Evolutionary conservation across 1,284 basidiomycete species (phyloP).

Genomic region (Coniophora puteana): DNA sequence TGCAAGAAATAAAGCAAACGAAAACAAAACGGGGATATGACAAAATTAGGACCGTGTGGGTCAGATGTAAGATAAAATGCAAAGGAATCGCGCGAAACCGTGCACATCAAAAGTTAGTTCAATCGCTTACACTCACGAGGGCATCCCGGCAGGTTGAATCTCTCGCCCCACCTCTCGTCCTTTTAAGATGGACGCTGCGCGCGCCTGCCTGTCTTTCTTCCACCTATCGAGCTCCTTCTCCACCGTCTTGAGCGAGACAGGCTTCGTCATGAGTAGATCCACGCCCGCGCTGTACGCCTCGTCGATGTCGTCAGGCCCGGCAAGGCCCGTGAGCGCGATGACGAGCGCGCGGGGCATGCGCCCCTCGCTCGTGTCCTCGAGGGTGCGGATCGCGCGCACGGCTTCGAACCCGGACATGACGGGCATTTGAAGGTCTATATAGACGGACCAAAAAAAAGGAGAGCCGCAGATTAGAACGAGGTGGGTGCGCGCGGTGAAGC

Average conservation of each 20-base stretch:
- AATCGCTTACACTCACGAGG: no score
- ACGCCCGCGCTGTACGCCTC: slow-evolving; percentile 1
- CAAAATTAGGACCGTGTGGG: no score
- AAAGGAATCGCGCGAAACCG: no score
- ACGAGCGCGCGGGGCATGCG: neutral
- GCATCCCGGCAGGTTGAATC: no score
- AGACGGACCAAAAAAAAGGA: neutral
- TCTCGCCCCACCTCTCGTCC: no score
- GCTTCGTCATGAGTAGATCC: slow-evolving; percentile 1
- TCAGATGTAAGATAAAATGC: no score
- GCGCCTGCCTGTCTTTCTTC: no score
- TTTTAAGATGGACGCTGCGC: no score
- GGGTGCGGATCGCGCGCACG: neutral
- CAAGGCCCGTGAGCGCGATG: slow-evolving; percentile 1
- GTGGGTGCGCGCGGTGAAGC: neutral
- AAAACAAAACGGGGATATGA: no score
- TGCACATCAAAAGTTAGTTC: no score
- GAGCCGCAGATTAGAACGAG: neutral
- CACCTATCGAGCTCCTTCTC: slow-evolving; percentile 1
- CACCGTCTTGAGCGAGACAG: slow-evolving; percentile 1
- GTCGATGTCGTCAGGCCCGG: neutral
- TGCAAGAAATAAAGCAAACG: no score
- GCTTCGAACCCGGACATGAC: slow-evolving; percentile 2
- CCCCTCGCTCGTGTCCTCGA: neutral
- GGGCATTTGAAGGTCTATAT: slow-evolving; percentile 1